Percentiles rank a stretch among this genome's conserved stretches.
Evolutionary conservation across 352 stramenopile species (phyloP).

Genomic region (Globisporangium cylindrosporum): DNA sequence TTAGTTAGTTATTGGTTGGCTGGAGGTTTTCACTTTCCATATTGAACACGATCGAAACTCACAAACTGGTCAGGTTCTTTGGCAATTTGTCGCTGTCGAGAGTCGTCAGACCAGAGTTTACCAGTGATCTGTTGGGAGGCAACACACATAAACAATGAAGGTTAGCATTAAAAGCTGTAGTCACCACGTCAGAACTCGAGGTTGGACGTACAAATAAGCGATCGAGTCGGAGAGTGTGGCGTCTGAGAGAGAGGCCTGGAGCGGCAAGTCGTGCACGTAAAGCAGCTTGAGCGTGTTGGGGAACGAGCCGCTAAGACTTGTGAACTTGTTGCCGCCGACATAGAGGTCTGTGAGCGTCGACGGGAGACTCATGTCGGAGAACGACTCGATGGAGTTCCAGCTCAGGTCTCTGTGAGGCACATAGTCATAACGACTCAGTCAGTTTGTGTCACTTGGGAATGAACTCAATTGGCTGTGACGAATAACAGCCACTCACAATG

Average conservation of each 20-base stretch:
- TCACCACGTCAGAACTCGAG: neutral
- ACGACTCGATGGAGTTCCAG: constrained; percentile 61
- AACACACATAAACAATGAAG: neutral
- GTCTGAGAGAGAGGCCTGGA: constrained; percentile 36
- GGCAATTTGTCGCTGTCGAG: constrained; percentile 45
- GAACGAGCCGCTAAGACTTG: constrained; percentile 50
- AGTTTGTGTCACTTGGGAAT: neutral
- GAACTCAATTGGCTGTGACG: neutral
- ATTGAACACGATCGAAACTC: constrained; percentile 13
- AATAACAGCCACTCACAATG: constrained; percentile 27
- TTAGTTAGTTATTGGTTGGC: neutral
- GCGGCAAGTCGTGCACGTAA: constrained; percentile 64
- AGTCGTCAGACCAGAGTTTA: constrained; percentile 39
- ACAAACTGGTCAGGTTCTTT: constrained; percentile 47
- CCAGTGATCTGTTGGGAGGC: constrained; percentile 27
- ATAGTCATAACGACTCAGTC: neutral
- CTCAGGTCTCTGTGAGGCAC: constrained; percentile 38
- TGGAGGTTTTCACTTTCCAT: too few species aligned
- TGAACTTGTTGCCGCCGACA: constrained; percentile 64
- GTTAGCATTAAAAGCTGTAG: neutral
- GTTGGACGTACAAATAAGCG: constrained; percentile 29
- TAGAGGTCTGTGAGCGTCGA: constrained; percentile 49
- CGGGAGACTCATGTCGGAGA: constrained; percentile 57
- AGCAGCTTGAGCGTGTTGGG: constrained; percentile 51
- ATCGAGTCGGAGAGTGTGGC: constrained; percentile 43